phyloP scores from a whole-genome alignment of 1,284 basidiomycete genomes.

The Stygiomarasmius scandens region DNA sequence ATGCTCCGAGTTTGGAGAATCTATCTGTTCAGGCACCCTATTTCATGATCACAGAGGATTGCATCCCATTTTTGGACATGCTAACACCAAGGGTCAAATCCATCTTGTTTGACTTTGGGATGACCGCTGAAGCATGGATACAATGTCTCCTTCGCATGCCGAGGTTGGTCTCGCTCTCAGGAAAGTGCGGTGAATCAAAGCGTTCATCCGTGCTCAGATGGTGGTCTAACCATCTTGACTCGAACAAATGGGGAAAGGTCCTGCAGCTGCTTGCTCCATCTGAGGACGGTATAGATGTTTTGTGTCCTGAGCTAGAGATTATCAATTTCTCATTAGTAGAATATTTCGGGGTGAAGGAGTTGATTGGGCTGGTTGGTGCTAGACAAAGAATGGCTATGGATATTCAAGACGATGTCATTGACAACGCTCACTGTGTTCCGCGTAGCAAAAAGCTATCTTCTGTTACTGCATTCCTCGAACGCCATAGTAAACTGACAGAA shows the following conservation, averaged over 20 bases:
- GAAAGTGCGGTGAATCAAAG: not conserved
- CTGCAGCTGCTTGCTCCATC: not conserved
- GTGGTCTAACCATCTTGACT: no score
- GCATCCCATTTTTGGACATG: not conserved
- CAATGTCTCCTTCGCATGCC: not conserved
- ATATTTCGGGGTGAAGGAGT: not conserved
- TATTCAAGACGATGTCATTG: no score
- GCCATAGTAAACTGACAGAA: not conserved
- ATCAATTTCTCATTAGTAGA: not conserved
- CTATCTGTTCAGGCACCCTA: not conserved
- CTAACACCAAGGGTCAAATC: not conserved
- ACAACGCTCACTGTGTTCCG: not conserved
- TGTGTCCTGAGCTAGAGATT: not conserved
- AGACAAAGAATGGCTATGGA: not conserved
- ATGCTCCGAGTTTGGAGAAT: not conserved
- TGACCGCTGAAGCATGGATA: not conserved
- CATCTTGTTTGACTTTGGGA: not conserved
- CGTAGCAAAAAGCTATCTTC: not conserved
- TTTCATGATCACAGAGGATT: not conserved
- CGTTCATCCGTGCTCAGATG: no score
- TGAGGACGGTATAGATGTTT: not conserved
- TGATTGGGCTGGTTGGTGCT: not conserved
- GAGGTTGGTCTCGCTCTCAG: not conserved
- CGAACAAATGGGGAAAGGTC: not conserved
- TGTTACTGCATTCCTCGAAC: not conserved